Evolutionary conservation across 805 yeast genomes (phyloP), one percentile per base, ranked within the genome.

Genomic region (Cyberlindnera xylosilytica): DNA sequence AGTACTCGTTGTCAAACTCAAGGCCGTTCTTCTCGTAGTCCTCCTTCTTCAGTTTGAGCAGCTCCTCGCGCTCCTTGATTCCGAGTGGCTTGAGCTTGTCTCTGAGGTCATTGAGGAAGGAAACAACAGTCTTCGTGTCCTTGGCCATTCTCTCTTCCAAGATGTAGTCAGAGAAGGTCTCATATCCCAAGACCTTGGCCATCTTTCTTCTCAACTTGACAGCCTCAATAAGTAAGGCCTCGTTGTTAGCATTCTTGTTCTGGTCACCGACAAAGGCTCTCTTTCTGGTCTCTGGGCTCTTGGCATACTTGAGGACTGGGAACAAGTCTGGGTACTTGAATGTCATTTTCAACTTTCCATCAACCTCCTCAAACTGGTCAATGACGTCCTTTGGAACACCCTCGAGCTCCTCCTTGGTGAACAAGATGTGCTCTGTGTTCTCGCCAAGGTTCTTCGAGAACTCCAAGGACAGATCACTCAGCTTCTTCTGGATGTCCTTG

Each of bases 121-220:
- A 57, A 52, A 74, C 57, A 17, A 86, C 96, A 19, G 66, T 75
- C 35, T 70, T 68, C 32, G 82, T 77, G 20, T 68, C 71, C 56
- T 87, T 83, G 32, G 95, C 95, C 90, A 87, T 83, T 60, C 88
- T 75, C 41, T 79, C 83, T 49, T 87, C 91, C 50, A 87, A 69
- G 26, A 80, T 75, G 57, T 74, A 86, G 41, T 81, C 83, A 1
- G 93, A 79, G 61, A 75, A 87, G 42, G 76, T 77, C 8, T 72
- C 62, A 62, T 83, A 87, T 17, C 89, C 93, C 54, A 87, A 67
- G 7, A 75, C 45, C 34, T 72, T 57, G 2, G 95, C 88, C 42
- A 82, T 63, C 52, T 81, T 65, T 26, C 74, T 75, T 57, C 96
- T 75, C 40, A 81, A 54, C 50, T 71, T 65, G 39, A 87, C 74